A percentile compares a stretch with the other conserved stretches of the same genome.
Conservation (phyloP, 192 early-diverging fungal species). For the Chytriomyces sp. region DNA sequence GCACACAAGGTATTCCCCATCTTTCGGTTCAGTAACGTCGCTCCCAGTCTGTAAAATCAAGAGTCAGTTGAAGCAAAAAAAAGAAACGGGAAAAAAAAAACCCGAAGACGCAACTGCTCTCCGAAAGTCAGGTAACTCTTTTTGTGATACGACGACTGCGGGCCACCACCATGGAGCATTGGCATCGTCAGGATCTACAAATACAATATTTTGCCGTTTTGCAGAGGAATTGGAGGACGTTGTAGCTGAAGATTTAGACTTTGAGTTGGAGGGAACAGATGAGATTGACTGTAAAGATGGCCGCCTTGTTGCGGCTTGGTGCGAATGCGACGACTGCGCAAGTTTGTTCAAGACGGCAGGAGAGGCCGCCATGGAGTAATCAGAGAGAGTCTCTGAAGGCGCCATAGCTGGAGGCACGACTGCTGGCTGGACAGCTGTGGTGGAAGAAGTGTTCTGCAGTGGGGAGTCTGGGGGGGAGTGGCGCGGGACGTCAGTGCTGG, state of each 20-base stretch:
- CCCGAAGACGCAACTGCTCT: constrained; percentile 36
- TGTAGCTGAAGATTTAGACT: constrained; percentile 6
- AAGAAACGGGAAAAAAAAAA: neutral
- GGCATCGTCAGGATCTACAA: constrained; percentile 69
- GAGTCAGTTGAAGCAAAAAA: neutral
- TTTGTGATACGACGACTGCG: constrained; percentile 62
- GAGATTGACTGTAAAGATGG: neutral
- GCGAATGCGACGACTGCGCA: neutral
- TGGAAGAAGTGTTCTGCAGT: neutral
- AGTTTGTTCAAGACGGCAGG: neutral
- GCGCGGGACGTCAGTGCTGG: neutral
- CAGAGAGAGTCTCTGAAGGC: neutral
- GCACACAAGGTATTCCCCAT: constrained; percentile 62
- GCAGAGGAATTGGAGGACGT: neutral
- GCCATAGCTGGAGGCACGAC: neutral
- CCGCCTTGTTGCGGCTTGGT: neutral
- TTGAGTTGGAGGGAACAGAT: neutral
- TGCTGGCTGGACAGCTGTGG: neutral
- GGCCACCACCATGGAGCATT: constrained; percentile 69
- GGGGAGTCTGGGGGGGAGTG: neutral
- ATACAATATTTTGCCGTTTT: constrained; percentile 51
- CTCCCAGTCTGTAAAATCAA: constrained; percentile 24
- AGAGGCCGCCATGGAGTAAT: neutral
- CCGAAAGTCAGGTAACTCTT: constrained; percentile 57
- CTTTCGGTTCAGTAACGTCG: constrained; percentile 50